phyloP scores from a whole-genome alignment of 176 grass and related monocot species.

The Avena sativa region DNA sequence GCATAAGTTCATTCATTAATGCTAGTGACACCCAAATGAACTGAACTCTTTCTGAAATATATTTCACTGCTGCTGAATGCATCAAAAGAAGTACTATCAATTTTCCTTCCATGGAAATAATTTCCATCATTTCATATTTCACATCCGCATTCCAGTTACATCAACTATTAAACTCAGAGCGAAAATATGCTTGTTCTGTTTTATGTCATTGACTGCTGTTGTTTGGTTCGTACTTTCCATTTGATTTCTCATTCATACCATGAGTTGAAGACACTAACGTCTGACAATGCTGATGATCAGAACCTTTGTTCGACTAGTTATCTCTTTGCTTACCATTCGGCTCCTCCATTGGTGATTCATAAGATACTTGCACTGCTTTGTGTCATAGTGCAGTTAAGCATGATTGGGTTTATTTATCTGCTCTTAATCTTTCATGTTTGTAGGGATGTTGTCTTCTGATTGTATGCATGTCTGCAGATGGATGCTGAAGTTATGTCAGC shows the following conservation, averaged over 20 bases:
- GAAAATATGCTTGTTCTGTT: background rate
- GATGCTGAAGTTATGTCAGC: slow-evolving; percentile 98
- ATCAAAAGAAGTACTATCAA: background rate
- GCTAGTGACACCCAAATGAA: background rate
- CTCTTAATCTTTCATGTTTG: slow-evolving; percentile 13
- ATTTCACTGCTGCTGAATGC: background rate
- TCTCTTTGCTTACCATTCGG: background rate
- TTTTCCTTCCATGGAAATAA: background rate
- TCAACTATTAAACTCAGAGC: slow-evolving; percentile 1
- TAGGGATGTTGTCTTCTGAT: slow-evolving; percentile 23
- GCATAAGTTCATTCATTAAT: background rate
- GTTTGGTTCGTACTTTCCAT: background rate
- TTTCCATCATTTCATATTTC: background rate
- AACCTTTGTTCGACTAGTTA: background rate
- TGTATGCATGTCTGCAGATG: slow-evolving; percentile 63
- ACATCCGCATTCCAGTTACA: background rate
- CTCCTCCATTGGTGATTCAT: slow-evolving; percentile 5
- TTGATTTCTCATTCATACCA: background rate
- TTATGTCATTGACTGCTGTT: slow-evolving; percentile 9
- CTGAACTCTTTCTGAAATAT: slow-evolving; percentile 9
- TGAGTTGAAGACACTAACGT: background rate
- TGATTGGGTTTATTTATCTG: background rate
- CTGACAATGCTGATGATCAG: background rate
- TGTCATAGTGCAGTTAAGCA: background rate
- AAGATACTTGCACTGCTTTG: slow-evolving; percentile 20